A percentile compares a stretch with the other conserved stretches of the same genome.
phyloP scores from a whole-genome alignment of 2,329 filamentous ascomycete genomes.

The Rhynchosporium graminicola region DNA sequence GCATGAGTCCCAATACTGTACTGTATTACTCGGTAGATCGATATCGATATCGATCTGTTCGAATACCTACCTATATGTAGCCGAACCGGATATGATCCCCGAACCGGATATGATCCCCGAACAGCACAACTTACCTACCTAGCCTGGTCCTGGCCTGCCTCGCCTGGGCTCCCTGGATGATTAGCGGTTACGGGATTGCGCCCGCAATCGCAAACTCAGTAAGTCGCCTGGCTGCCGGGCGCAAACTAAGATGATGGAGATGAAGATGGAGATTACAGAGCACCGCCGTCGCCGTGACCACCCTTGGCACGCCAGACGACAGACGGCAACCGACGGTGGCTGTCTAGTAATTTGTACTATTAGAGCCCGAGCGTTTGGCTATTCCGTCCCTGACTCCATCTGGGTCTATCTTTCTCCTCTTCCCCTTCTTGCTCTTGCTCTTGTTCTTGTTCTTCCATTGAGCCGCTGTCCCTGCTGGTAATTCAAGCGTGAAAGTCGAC shows the following conservation, averaged over 20 bases:
- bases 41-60: too few relatives aligned
- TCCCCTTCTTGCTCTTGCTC: neutral
- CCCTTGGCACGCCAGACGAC: slow-evolving; percentile 2
- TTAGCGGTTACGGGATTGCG: too few relatives aligned
- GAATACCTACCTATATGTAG: too few relatives aligned
- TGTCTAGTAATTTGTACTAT: neutral
- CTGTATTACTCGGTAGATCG: too few relatives aligned
- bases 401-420: too few relatives aligned
- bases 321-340: neutral
- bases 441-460: neutral
- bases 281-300: slow-evolving; percentile 1
- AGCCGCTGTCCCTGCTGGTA: neutral
- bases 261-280: slow-evolving; percentile 12
- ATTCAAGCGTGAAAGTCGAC: neutral
- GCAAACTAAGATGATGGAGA: neutral
- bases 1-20: too few relatives aligned
- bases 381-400: neutral
- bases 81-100: neutral
- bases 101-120: neutral
- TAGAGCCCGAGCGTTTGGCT: slow-evolving; percentile 10
- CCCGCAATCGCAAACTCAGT: neutral
- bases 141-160: too few relatives aligned
- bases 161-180: neutral
- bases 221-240: neutral
- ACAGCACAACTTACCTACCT: neutral